Evolutionary conservation across 345 rosid species (phyloP).

Genomic region (Citrus sp.): DNA sequence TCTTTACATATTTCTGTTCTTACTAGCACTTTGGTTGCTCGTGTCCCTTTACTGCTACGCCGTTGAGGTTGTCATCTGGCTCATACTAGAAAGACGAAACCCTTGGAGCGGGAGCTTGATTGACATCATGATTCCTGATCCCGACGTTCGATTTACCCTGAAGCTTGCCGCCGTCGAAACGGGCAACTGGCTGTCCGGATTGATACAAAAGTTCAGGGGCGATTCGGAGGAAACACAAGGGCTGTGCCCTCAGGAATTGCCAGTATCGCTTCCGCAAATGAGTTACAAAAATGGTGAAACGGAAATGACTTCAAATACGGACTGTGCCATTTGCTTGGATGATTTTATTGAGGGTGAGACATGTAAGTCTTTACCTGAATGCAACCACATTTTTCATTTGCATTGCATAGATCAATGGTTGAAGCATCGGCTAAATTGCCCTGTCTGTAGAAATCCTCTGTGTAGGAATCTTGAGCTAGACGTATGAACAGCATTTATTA

Average conservation of each 20-base stretch:
- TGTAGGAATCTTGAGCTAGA: too few relatives aligned
- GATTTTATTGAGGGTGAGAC: slow-evolving; percentile 17
- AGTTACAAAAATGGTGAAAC: not conserved
- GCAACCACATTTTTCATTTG: slow-evolving; percentile 27
- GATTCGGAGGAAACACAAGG: not conserved
- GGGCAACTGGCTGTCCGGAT: not conserved
- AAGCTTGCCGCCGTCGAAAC: not conserved
- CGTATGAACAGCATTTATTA: too few relatives aligned
- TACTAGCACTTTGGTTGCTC: not conserved
- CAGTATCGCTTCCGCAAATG: not conserved
- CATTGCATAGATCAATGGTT: slow-evolving; percentile 17
- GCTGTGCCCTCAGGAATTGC: not conserved
- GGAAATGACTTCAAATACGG: not conserved
- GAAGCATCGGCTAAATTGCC: slow-evolving; percentile 5
- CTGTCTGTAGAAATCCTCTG: slow-evolving; percentile 9
- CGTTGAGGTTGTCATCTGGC: not conserved
- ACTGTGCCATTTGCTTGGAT: slow-evolving; percentile 40
- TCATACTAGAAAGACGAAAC: not conserved
- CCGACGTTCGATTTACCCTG: not conserved
- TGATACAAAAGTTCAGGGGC: not conserved
- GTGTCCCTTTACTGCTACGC: not conserved
- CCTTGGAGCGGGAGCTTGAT: not conserved
- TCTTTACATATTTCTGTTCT: not conserved
- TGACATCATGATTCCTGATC: slow-evolving; percentile 1
- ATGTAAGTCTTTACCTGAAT: slow-evolving; percentile 19